Base-by-base conservation (phyloP, 2,329 filamentous ascomycete species). In the Tolypocladium tundrense region DNA sequence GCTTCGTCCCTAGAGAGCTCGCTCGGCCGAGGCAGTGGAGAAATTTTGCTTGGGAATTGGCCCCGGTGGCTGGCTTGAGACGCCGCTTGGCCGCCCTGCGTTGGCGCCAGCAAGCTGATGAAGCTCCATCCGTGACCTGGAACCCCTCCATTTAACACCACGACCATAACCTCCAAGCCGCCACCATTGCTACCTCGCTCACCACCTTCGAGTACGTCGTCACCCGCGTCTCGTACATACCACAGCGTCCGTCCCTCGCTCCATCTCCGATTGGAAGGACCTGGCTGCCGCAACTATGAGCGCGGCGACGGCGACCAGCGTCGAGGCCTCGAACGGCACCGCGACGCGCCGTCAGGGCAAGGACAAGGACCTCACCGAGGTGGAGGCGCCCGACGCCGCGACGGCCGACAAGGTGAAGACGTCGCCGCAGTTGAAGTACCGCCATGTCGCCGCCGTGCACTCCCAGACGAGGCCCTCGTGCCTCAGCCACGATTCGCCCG, bases 381-480 rank as follows among this genome's bases (percentile, higher is more conserved):
- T 59, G 55, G 64, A 69, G 57, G 59, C 61, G 24, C 35, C 40
- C 16, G 63, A 62, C 52, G 65, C 64, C 57, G 63, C 66, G 54
- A 65, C 64, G 21, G 60, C 58, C 11, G 60, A 65, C 27, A 61
- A 63, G 59, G 57, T 63, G 33, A 57, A 59, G 43, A 64, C 61
- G 9, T 59, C 64, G 24, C 63, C 63, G 21, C 59, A 63, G 59
- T 82, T 76, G 66, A 94, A 92, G 72, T 97, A 97, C 76, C 88
- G 91, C 64, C 94, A 99, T 82, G 86, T 96, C 62, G 90, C 89
- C 59, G 92, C 92, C 39, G 85, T 95, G 41, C 94, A 99, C 73
- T 85, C 86, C 9, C 71, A 82, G 64, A 74, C 81, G 42, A 83
- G 85, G 59, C 84, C 88, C 9, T 96, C 93, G 31, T 91, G 88